Base-by-base conservation (phyloP, 306 rosid species). In the Sicyos edulis region DNA sequence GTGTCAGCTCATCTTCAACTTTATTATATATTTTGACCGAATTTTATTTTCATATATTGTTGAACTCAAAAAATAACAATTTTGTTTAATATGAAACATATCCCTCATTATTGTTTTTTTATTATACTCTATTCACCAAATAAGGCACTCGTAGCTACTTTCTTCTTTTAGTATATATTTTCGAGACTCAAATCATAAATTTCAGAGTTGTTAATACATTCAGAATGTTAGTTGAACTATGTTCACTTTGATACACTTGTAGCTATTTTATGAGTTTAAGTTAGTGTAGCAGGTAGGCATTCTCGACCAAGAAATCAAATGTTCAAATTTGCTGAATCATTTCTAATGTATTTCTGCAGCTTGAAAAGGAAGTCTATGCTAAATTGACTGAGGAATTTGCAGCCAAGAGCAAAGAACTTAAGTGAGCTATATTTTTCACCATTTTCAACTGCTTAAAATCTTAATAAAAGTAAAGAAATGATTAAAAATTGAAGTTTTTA, bases 341-440 rank as follows among this genome's bases (percentile, higher is more conserved):
- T 42, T 65, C 44, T 44, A 45, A 34, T 64, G 54, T 16, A 26
- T 17, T 40, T 34, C 10, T n/a, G 10, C 63, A 71, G 65, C 11
- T 54, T 13, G 64, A 54, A 26, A 71, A 51, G 22, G 42, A 45
- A 20, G 51, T 12, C 53, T 5, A 57, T 42, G 70, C 49, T 54
- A 53, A 37, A 17, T 63, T 34, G 75, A 10, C 10, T 9, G 50
- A 75, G 19, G 70, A 64, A 74, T 50, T 72, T 24, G 80, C 75
- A 80, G 29, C 37, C 61, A 71, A 71, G 21, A 44, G 53, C 57
- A 0, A 56, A 40, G 63, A 71, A 42, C 63, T 71, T 53, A 71
- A 60, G 75, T 71, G 54, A 54, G 10, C 13, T 37, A 37, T 6
- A 37, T 54, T 54, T 14, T 24, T 70, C 15, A 51, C 6, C 17